Percentiles rank a stretch among this genome's conserved stretches.
phyloP scores from a whole-genome alignment of 176 grass and related monocot genomes.

The Cymbopogon citratus region DNA sequence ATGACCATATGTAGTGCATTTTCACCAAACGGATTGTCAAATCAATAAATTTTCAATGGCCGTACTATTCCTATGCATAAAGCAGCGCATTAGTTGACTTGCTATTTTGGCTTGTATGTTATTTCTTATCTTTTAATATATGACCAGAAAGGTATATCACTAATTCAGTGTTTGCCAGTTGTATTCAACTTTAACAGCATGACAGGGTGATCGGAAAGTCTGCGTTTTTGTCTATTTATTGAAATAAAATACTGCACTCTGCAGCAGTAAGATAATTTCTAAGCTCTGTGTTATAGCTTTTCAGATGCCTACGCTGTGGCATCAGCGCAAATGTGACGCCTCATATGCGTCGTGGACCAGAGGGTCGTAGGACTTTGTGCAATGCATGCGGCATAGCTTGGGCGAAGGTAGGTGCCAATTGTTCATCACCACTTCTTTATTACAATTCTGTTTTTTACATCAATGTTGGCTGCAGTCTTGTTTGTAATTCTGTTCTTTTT shows the following conservation, averaged over 20 bases:
- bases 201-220: background rate
- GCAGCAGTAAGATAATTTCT: constrained; percentile 28
- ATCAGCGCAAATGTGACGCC: constrained; percentile 73
- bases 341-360: constrained; percentile 74
- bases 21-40: background rate
- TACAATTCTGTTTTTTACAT: background rate
- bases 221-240: background rate
- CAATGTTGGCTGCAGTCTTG: background rate
- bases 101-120: background rate
- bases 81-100: background rate
- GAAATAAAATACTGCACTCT: background rate
- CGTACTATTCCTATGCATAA: background rate
- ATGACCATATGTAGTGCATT: background rate
- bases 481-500: background rate
- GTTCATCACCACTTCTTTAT: background rate
- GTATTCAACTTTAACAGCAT: background rate
- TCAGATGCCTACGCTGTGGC: constrained; percentile 78
- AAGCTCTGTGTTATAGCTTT: constrained; percentile 41
- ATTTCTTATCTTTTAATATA: background rate
- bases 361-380: constrained; percentile 76
- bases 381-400: constrained; percentile 91
- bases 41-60: background rate
- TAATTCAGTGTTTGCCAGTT: background rate
- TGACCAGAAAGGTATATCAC: background rate
- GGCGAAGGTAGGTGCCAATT: constrained; percentile 54